Base-by-base conservation (phyloP, 2,329 filamentous ascomycete species). In the Rhynchosporium graminicola region DNA sequence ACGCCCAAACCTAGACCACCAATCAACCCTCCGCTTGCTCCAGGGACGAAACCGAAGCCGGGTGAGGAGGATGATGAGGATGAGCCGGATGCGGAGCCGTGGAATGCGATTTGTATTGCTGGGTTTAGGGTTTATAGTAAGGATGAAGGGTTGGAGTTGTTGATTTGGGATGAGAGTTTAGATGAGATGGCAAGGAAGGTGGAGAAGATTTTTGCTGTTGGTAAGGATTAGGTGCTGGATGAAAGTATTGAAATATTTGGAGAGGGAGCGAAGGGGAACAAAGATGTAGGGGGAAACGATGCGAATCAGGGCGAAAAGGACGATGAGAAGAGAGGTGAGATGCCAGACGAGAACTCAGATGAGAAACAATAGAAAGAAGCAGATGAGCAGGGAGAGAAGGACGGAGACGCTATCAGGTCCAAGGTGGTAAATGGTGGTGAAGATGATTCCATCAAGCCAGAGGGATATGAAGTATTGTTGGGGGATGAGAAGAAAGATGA, bases 1-100 rank as follows among this genome's bases (percentile, higher is more conserved):
- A 78, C 79, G 0, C 79, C 80, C 60, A 82, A 82, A 71, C 82
- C 80, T 4, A 77, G 79, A 15, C 59, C 52, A 4, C n/a, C 54
- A 4, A 20, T 8, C 7, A 61, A 61, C 20, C 59, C 51, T 26
- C 29, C 43, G 9, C 54, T 57, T 33, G 71, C 70, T 0, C 52
- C 67, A 6, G 47, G 69, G 2, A 51, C 68, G 3, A 58, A 74
- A 12, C 65, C 64, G 1, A 73, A 62, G 31, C 71, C 63, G 10
- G 71, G 71, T 10, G 62, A 71, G 12, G 64, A 59, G 7, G 67
- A 69, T 48, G 70, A 70, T 52, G 74, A 73, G 0, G 75, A 77
- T 66, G 75, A 70, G 7, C 69, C 9, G 9, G 33, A 36, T 36
- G 33, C 74, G 0, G 77, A 78, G 31, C 76, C 77, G 0, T 78